phyloP scores from a whole-genome alignment of 331 rosid species.

The Malus hybrid region DNA sequence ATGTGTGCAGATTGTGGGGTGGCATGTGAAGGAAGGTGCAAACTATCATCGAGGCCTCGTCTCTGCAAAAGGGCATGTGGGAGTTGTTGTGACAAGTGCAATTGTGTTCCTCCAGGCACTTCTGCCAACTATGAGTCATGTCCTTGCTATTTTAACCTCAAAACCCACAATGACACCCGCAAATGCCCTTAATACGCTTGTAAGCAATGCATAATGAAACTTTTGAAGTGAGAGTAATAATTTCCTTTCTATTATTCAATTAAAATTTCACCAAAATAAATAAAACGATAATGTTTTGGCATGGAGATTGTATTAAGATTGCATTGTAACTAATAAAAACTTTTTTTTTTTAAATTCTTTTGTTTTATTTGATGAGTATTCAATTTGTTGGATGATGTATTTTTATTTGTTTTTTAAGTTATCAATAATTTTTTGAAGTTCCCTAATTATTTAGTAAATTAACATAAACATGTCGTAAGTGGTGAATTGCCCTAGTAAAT shows the following conservation, averaged over 20 bases:
- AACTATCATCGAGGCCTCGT: not conserved
- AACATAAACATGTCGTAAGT: not conserved
- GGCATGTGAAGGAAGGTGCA: conserved; percentile 32
- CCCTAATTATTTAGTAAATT: not conserved
- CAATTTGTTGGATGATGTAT: not conserved
- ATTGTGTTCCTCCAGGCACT: conserved; percentile 44
- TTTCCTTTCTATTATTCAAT: too few species aligned
- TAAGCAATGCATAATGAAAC: too few species aligned
- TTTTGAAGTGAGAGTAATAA: too few species aligned
- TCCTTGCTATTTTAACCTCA: conserved; percentile 36
- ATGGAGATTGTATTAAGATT: not conserved
- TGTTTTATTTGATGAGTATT: not conserved
- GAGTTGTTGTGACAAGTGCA: conserved; percentile 30
- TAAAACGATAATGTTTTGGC: not conserved
- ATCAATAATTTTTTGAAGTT: too few species aligned
- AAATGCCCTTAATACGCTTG: conserved; percentile 24
- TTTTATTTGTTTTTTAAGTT: not conserved
- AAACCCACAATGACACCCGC: conserved; percentile 20
- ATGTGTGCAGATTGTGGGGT: conserved; percentile 28
- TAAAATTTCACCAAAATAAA: too few species aligned
- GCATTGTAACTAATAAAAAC: not conserved
- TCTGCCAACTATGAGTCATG: conserved; percentile 31
- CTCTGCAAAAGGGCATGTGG: conserved; percentile 49
- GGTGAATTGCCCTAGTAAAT: not conserved
- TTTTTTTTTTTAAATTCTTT: not conserved